phyloP scores from a whole-genome alignment of 257 asterid genomes.

The Nicotiana noctiflora region DNA sequence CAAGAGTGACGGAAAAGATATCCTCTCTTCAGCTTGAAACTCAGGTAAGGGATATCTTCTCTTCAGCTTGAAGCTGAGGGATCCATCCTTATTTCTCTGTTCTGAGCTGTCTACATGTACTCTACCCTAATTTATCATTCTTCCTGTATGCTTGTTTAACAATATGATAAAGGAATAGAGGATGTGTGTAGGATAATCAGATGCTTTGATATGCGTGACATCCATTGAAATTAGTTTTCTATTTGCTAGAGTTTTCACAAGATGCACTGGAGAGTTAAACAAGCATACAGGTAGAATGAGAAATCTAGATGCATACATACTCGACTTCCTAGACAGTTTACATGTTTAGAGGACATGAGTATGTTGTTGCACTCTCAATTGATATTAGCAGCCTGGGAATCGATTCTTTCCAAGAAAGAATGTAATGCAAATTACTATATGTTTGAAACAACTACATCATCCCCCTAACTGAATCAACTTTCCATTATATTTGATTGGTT shows the following conservation, averaged over 20 bases:
- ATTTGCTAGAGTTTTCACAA: not conserved
- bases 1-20: constrained; percentile 56
- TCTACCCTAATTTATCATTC: not conserved
- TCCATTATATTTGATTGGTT: not conserved
- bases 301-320: not conserved
- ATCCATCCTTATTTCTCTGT: not conserved
- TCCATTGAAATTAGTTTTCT: not conserved
- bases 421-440: not conserved
- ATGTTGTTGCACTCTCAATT: not conserved
- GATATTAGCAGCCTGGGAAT: not conserved
- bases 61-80: not conserved
- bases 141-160: not conserved
- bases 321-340: not conserved
- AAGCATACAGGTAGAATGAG: not conserved
- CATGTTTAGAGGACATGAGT: not conserved
- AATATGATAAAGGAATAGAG: not conserved
- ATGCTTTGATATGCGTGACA: not conserved
- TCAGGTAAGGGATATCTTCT: constrained; percentile 38
- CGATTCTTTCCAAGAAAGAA: not conserved
- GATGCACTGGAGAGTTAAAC: not conserved
- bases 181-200: not conserved
- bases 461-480: not conserved
- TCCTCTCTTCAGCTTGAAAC: constrained; percentile 69
- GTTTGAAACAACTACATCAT: not conserved
- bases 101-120: not conserved